Percentiles rank a stretch among this genome's conserved stretches.
Conservation (phyloP, 257 asterid species). For the Solanum sejunctum region DNA sequence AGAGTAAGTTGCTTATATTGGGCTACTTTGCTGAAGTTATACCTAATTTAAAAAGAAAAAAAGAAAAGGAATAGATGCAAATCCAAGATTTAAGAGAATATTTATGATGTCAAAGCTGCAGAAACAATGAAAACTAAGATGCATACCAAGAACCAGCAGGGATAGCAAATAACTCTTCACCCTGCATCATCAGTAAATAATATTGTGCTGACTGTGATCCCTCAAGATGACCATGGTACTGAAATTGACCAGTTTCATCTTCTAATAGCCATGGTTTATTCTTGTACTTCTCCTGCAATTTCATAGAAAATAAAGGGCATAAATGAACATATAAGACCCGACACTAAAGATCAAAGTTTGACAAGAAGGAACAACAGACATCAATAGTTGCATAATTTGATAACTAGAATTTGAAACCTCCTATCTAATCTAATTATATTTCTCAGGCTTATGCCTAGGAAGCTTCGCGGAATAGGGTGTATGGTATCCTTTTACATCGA, state of each 20-base stretch:
- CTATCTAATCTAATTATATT: neutral
- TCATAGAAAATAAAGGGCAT: neutral
- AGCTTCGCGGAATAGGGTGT: neutral
- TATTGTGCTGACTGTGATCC: slow-evolving; percentile 93
- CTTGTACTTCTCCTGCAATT: slow-evolving; percentile 74
- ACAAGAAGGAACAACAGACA: neutral
- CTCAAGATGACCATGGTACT: slow-evolving; percentile 79
- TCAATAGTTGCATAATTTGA: neutral
- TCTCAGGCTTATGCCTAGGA: neutral
- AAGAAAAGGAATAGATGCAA: neutral
- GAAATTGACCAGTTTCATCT: slow-evolving; percentile 93
- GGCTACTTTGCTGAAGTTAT: slow-evolving; percentile 91
- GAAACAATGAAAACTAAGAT: neutral
- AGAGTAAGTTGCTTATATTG: slow-evolving; percentile 94
- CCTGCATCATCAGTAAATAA: slow-evolving; percentile 92
- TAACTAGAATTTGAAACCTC: neutral
- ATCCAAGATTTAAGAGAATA: neutral
- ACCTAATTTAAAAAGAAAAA: slow-evolving; percentile 30
- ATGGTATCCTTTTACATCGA: neutral
- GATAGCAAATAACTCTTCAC: slow-evolving; percentile 86
- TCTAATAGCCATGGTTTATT: slow-evolving; percentile 95
- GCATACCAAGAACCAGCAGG: slow-evolving; percentile 97
- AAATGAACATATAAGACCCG: neutral
- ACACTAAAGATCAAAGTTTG: neutral
- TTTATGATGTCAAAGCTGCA: neutral